phyloP scores from a whole-genome alignment of 805 yeast species.

The Candida vaughaniae region DNA sequence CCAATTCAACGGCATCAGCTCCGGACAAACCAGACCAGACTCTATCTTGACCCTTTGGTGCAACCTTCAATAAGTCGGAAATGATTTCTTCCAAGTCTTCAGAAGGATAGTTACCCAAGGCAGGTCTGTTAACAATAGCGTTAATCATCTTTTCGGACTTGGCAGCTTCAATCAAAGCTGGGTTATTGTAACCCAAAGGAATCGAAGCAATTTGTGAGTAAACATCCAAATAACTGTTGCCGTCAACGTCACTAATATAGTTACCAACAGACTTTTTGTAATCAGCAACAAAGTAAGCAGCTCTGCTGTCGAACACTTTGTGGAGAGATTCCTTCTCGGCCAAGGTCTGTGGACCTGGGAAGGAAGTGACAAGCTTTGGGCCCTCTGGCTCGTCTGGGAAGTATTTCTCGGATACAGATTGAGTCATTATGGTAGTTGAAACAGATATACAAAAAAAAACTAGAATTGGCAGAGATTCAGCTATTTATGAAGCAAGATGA shows the following conservation, averaged over 20 bases:
- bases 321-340: conserved; percentile 53
- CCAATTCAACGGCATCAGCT: conserved; percentile 86
- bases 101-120: conserved; percentile 79
- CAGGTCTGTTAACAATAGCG: conserved; percentile 81
- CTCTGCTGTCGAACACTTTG: conserved; percentile 66
- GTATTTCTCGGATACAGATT: conserved; percentile 51
- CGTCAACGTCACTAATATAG: conserved; percentile 79
- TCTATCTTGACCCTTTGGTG: conserved; percentile 73
- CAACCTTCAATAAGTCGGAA: conserved; percentile 52
- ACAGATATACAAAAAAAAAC: neutral
- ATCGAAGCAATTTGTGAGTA: conserved; percentile 86
- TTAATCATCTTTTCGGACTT: conserved; percentile 66
- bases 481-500: too few relatives aligned
- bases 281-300: conserved; percentile 75
- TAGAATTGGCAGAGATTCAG: neutral
- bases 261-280: conserved; percentile 74
- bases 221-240: conserved; percentile 69
- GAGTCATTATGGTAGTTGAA: conserved; percentile 10
- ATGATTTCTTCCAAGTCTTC: conserved; percentile 60
- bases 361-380: conserved; percentile 60
- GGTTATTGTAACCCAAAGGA: conserved; percentile 84
- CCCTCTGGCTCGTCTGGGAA: conserved; percentile 79
- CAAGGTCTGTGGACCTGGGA: conserved; percentile 78
- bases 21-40: conserved; percentile 84
- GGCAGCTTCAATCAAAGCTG: conserved; percentile 67